Evolutionary conservation across 257 asterid species (phyloP).

Genomic region (Phtheirospermum japonicum): DNA sequence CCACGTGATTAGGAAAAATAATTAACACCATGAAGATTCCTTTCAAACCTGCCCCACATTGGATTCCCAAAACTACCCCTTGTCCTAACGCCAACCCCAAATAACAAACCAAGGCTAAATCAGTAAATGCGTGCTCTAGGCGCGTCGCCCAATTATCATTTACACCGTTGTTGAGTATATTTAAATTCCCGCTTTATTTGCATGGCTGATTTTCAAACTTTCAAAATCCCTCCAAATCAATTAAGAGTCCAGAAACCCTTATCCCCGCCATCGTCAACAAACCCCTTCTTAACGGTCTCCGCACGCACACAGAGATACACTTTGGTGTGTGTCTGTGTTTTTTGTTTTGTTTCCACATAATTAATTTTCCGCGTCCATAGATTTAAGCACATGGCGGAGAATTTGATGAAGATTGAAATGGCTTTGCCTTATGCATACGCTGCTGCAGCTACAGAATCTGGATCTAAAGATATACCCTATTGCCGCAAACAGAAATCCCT

Average conservation of each 20-base stretch:
- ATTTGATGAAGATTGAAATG: conserved; percentile 4
- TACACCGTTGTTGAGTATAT: no score
- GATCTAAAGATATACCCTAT: conserved; percentile 60
- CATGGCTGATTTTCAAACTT: conserved; percentile 60
- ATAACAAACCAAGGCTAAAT: conserved; percentile 24
- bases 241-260: conserved; percentile 30
- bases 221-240: conserved; percentile 58
- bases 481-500: conserved; percentile 95
- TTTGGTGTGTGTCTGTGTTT: conserved; percentile 8
- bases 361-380: not conserved
- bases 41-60: conserved; percentile 12
- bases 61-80: conserved; percentile 18
- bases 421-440: conserved; percentile 27
- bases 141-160: no score
- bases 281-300: conserved; percentile 48
- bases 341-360: not conserved
- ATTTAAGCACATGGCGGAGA: not conserved
- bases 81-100: not conserved
- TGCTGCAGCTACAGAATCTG: conserved; percentile 43
- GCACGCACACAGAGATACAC: conserved; percentile 23
- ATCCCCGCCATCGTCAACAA: conserved; percentile 58
- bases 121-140: conserved; percentile 23
- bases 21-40: conserved; percentile 30
- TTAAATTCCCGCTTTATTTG: conserved; percentile 57
- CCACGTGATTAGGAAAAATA: conserved; percentile 33